These are phyloP conservation scores for Aspergillaceae sp. DNA, from an alignment of 2,329 filamentous ascomycete genomes.

Conservation along the genomic window DNA sequence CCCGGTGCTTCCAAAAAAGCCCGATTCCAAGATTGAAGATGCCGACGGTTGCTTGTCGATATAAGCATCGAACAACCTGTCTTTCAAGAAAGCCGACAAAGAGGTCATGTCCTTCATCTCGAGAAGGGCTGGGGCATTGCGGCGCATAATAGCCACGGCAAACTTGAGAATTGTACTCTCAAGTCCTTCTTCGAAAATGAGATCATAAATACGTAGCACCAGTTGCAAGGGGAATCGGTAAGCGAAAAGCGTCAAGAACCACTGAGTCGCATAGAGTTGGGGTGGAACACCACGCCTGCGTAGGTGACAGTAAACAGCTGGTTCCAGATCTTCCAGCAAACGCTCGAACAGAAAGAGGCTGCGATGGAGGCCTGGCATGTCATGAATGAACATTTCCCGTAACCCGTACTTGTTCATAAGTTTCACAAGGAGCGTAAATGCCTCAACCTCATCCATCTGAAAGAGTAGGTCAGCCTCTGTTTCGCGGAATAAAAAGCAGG, in stretches of 20 bases:
- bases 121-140: conserved; percentile 71
- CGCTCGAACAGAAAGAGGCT: conserved; percentile 93
- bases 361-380: conserved; percentile 93
- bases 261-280: conserved; percentile 93
- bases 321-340: conserved; percentile 85
- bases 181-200: conserved; percentile 87
- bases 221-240: conserved; percentile 96
- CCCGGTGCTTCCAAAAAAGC: conserved; percentile 91
- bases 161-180: conserved; percentile 85
- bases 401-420: conserved; percentile 96
- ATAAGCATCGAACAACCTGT: conserved; percentile 91
- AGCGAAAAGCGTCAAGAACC: conserved; percentile 97
- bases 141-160: conserved; percentile 90
- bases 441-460: conserved; percentile 92
- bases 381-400: conserved; percentile 84
- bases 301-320: conserved; percentile 88
- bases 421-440: conserved; percentile 84
- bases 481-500: background rate
- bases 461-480: background rate
- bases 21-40: conserved; percentile 88
- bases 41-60: conserved; percentile 89
- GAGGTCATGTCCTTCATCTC: conserved; percentile 84
- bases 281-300: conserved; percentile 78
- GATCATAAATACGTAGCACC: conserved; percentile 90
- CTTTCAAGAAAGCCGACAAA: conserved; percentile 83